These are phyloP conservation scores for Blastomyces parvus DNA, from an alignment of 2,329 filamentous ascomycete genomes.

Conservation along the genomic window DNA sequence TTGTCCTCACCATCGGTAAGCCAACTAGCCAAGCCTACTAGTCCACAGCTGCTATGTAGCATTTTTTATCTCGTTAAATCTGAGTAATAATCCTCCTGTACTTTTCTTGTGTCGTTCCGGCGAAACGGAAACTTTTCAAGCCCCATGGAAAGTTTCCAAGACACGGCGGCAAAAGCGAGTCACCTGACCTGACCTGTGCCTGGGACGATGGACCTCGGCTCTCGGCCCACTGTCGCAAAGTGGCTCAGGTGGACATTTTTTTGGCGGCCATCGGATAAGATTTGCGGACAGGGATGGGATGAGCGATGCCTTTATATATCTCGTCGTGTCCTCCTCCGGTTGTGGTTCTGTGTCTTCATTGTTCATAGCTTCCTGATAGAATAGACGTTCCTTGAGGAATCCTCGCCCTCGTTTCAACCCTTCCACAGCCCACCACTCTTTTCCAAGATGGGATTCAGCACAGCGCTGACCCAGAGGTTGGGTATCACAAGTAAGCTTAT, in stretches of 20 bases:
- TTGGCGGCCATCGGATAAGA: not conserved
- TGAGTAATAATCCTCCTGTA: not conserved
- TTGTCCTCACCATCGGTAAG: not conserved
- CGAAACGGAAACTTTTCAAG: too few species aligned
- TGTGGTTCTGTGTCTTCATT: not conserved
- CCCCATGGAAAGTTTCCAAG: not conserved
- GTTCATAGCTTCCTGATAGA: not conserved
- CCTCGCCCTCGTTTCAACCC: not conserved
- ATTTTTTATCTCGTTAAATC: not conserved
- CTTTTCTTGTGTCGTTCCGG: not conserved
- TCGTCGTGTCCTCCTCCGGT: not conserved
- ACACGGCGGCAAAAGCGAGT: not conserved
- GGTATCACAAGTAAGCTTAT: slow-evolving; percentile 39
- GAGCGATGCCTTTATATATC: not conserved
- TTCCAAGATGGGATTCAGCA: slow-evolving; percentile 53
- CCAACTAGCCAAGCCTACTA: not conserved
- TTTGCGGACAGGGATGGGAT: not conserved
- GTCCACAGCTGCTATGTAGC: too few species aligned
- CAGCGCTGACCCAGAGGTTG: slow-evolving; percentile 51
- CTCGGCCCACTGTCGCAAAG: not conserved
- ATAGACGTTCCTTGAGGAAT: not conserved
- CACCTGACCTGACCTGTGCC: not conserved
- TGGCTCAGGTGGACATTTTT: not conserved
- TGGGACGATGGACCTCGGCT: not conserved
- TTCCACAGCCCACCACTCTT: not conserved